Conservation (phyloP, 1,284 basidiomycete genomes). For the Rhizopogon hawkerae region DNA sequence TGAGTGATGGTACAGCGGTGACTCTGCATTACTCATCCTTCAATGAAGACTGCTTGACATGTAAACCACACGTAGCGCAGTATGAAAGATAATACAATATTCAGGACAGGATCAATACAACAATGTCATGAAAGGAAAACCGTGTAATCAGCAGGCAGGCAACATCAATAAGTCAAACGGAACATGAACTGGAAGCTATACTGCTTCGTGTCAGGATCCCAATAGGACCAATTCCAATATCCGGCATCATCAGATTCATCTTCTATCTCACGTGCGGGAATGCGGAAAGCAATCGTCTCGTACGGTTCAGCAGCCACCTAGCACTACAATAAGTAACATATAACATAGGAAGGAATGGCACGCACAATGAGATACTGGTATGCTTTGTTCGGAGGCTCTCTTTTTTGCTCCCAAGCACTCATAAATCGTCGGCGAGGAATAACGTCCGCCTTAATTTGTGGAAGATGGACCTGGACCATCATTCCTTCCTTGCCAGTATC, state of each 20-base stretch:
- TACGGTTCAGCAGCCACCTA: conserved; percentile 98
- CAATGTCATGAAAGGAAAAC: conserved; percentile 15
- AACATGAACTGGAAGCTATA: conserved; percentile 95
- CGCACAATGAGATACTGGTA: conserved; percentile 95
- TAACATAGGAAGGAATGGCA: conserved; percentile 16
- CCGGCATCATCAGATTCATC: conserved; percentile 85
- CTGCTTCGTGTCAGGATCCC: conserved; percentile 95
- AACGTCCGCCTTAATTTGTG: conserved; percentile 86
- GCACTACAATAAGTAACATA: conserved; percentile 9
- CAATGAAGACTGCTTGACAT: conserved; percentile 22
- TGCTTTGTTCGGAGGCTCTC: conserved; percentile 90
- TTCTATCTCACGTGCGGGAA: conserved; percentile 96
- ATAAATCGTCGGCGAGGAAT: conserved; percentile 89
- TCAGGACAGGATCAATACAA: not conserved
- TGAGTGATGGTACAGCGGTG: conserved; percentile 14
- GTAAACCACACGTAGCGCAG: conserved; percentile 22
- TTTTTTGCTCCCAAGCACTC: conserved; percentile 97
- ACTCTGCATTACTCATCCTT: conserved; percentile 26
- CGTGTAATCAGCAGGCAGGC: not conserved
- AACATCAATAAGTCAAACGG: conserved; percentile 38
- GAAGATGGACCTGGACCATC: conserved; percentile 94
- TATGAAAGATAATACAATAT: conserved; percentile 14
- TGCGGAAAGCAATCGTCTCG: conserved; percentile 97
- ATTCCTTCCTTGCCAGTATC: conserved; percentile 83
- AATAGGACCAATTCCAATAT: conserved; percentile 94